Base-by-base conservation (phyloP, 257 asterid genomes). In the Marsdenia floribunda region DNA sequence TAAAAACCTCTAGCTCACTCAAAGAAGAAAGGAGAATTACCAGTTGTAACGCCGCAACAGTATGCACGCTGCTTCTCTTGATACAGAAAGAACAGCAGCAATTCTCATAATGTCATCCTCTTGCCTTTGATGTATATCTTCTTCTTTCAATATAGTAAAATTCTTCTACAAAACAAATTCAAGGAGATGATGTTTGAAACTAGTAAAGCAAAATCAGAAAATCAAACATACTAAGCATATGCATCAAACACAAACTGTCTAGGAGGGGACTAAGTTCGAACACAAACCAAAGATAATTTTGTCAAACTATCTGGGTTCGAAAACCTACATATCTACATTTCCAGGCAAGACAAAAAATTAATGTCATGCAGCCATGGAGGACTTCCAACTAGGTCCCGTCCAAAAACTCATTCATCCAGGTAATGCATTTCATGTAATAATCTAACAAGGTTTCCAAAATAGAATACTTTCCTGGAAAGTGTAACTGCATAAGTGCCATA, bases 31-130 rank as follows among this genome's bases (percentile, higher is more conserved):
- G 38, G 50, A 73, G 60, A 15, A 8, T 74, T 88, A 93, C 98
- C 98, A 93, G 83, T 89, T 91, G 83, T 84, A 93, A 53, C 85
- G 87, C 42, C 91, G 95, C 86, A 93, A 83, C 33, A 93, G 82
- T 70, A 89, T 81, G 86, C 95, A 93, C 64, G 97, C 93, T 53
- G 87, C 87, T 80, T 82, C 97, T 84, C 89, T 85, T 65, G 93
- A 79, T 79, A 93, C 84, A 57, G 98, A 91, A 74, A 93, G 97
- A 68, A 93, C 96, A 64, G 87, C 81, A 66, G 97, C 85, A 75
- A 91, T 86, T 84, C 79, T 83, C 73, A 83, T 84, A 70, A 93
- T 86, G 81, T 91, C 97, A 76, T 93, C 97, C 66, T 72, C 90
- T 75, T 91, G 98, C 46, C 89, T 88, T 74, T 81, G 87, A 18